Evolutionary conservation across 208 protist species (phyloP).

Genomic region (Wallacemonas sp.): DNA sequence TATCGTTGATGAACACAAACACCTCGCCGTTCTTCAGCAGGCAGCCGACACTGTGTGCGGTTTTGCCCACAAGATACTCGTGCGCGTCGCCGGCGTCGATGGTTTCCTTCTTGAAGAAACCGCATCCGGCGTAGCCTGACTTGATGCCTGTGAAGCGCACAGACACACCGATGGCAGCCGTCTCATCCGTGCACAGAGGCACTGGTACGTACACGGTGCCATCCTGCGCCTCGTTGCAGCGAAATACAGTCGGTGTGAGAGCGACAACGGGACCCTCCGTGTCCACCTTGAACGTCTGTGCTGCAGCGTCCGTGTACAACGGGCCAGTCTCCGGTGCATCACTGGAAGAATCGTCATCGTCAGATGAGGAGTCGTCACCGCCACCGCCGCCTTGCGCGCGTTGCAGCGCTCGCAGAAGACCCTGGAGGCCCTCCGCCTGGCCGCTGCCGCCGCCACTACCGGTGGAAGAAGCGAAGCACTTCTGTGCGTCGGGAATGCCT

Average conservation of each 20-base stretch:
- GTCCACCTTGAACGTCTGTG: neutral
- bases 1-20: neutral
- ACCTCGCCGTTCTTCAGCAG: constrained; percentile 4
- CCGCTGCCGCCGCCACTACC: neutral
- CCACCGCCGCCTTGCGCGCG: too few relatives aligned
- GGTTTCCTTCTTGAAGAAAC: neutral
- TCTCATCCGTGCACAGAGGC: neutral
- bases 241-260: neutral
- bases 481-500: neutral
- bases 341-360: too few relatives aligned
- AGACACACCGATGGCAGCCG: neutral
- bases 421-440: neutral
- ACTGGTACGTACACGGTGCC: neutral
- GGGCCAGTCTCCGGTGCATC: neutral
- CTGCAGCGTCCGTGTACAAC: neutral
- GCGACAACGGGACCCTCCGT: neutral
- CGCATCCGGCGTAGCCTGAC: neutral
- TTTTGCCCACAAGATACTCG: neutral
- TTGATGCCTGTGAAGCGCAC: neutral
- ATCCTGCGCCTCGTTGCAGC: constrained; percentile 1
- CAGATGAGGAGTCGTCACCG: too few relatives aligned
- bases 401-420: too few relatives aligned
- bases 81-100: neutral
- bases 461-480: neutral
- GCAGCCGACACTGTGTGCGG: neutral